Evolutionary conservation across 2,329 filamentous ascomycete species (phyloP).

Genomic region (Xylaria sp.): DNA sequence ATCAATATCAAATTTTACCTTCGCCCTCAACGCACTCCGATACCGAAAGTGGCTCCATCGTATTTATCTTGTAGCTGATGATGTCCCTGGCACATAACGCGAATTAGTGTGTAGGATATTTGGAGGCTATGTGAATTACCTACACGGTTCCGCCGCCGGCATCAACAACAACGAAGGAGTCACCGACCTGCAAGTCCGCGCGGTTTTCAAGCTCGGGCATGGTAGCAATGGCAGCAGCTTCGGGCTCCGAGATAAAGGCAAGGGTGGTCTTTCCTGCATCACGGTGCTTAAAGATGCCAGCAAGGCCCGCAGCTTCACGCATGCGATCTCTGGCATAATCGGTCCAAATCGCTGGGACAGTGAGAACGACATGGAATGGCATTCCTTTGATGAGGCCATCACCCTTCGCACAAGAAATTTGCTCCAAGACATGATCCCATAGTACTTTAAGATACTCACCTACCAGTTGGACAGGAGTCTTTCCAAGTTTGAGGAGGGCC

Average conservation of each 20-base stretch:
- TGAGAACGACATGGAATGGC: constrained; percentile 33
- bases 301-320: constrained; percentile 47
- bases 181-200: constrained; percentile 37
- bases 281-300: constrained; percentile 51
- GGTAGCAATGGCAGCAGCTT: constrained; percentile 56
- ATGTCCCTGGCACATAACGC: constrained; percentile 24
- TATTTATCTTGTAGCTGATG: constrained; percentile 35
- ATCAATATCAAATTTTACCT: constrained; percentile 25
- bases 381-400: constrained; percentile 13
- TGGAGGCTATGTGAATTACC: neutral
- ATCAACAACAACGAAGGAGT: constrained; percentile 47
- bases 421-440: constrained; percentile 30
- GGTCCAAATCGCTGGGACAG: constrained; percentile 36
- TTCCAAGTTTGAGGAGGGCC: constrained; percentile 22
- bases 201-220: constrained; percentile 47
- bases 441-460: constrained; percentile 32
- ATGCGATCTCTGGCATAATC: constrained; percentile 47
- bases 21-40: constrained; percentile 33
- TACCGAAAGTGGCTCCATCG: constrained; percentile 17
- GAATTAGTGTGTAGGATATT: neutral
- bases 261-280: constrained; percentile 47
- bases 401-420: constrained; percentile 22
- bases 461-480: constrained; percentile 30
- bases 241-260: constrained; percentile 55
- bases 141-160: constrained; percentile 44